These are phyloP conservation scores for Phytopythium cucurbitacearum DNA, from an alignment of 352 stramenopile species.

Conservation along the genomic window DNA sequence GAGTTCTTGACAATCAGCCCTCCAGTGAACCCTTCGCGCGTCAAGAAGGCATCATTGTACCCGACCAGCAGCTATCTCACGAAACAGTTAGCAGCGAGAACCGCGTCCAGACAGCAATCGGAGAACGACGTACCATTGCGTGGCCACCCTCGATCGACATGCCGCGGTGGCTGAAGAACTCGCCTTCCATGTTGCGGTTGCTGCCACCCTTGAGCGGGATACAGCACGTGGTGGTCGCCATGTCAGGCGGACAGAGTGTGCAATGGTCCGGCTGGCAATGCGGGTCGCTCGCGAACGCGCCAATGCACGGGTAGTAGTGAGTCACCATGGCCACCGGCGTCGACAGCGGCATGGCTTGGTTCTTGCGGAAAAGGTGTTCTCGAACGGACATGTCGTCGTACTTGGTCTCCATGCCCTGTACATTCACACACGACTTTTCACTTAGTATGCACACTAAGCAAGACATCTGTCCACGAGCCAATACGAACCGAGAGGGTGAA, in stretches of 20 bases:
- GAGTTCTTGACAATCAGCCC: conserved; percentile 80
- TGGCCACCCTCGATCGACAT: conserved; percentile 81
- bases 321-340: conserved; percentile 71
- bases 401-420: conserved; percentile 68
- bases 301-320: conserved; percentile 81
- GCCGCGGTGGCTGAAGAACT: conserved; percentile 76
- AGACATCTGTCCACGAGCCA: neutral
- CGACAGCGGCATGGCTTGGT: conserved; percentile 74
- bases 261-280: conserved; percentile 62
- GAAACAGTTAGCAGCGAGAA: neutral
- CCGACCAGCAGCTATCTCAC: conserved; percentile 56
- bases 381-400: conserved; percentile 80
- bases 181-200: conserved; percentile 82
- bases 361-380: conserved; percentile 65
- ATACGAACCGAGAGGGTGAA: conserved; percentile 53
- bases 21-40: conserved; percentile 67
- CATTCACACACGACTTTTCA: neutral
- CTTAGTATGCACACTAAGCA: neutral
- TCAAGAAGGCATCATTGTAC: conserved; percentile 76
- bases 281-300: conserved; percentile 41
- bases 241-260: conserved; percentile 67
- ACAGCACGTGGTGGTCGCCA: conserved; percentile 78
- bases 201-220: conserved; percentile 59
- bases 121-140: conserved; percentile 48
- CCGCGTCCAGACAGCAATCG: neutral